phyloP scores from a whole-genome alignment of 805 yeast species.

The Alloascoidea hylecoeti region DNA sequence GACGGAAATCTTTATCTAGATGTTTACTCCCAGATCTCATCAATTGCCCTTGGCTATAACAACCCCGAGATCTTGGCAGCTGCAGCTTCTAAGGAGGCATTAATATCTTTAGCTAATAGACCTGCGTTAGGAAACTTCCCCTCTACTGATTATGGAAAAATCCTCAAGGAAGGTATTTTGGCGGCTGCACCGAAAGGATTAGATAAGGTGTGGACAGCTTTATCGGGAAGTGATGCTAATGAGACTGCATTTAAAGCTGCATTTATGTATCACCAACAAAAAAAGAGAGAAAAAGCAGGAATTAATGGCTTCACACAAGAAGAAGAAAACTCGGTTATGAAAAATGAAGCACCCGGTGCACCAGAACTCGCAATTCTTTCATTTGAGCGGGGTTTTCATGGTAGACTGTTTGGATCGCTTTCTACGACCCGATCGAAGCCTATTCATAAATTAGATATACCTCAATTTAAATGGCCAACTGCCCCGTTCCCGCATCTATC shows the following conservation, averaged over 20 bases:
- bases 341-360: slow-evolving; percentile 75
- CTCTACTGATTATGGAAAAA: slow-evolving; percentile 37
- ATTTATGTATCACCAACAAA: slow-evolving; percentile 62
- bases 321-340: slow-evolving; percentile 66
- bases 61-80: slow-evolving; percentile 60
- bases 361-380: slow-evolving; percentile 80
- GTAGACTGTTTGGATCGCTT: slow-evolving; percentile 84
- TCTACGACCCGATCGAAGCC: slow-evolving; percentile 92
- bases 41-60: slow-evolving; percentile 77
- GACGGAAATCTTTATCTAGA: slow-evolving; percentile 71
- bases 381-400: slow-evolving; percentile 86
- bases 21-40: slow-evolving; percentile 73
- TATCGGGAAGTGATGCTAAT: slow-evolving; percentile 81
- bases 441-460: slow-evolving; percentile 76
- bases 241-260: slow-evolving; percentile 86
- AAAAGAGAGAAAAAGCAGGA: slow-evolving; percentile 28
- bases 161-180: slow-evolving; percentile 41
- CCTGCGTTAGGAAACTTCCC: slow-evolving; percentile 83
- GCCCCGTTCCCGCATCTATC: slow-evolving; percentile 80
- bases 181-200: slow-evolving; percentile 72
- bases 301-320: slow-evolving; percentile 38
- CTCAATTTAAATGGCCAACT: slow-evolving; percentile 94
- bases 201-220: slow-evolving; percentile 61
- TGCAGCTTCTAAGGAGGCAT: slow-evolving; percentile 57
- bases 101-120: slow-evolving; percentile 63